Conservation (phyloP, 108 stramenopile species). For the Cyclotella baltica region DNA sequence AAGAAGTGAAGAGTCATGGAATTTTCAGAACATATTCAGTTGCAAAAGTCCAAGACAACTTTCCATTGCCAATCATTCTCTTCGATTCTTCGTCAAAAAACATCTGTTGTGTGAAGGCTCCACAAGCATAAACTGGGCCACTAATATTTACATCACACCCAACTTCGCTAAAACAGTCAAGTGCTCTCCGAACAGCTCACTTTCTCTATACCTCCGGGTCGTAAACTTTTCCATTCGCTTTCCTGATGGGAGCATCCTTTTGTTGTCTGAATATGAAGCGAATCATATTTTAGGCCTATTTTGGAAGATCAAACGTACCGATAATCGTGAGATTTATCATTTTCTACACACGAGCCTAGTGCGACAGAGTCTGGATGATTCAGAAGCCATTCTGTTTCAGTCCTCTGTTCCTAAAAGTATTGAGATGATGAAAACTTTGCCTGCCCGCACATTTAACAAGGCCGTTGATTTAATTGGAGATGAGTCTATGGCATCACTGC, state of each 20-base stretch:
- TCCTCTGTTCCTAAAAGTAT: neutral
- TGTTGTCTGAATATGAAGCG: conserved; percentile 58
- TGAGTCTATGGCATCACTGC: conserved; percentile 32
- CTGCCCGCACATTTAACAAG: neutral
- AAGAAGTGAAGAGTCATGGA: conserved; percentile 31
- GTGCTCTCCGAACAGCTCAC: neutral
- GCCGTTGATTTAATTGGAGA: conserved; percentile 11
- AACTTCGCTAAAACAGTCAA: conserved; percentile 38
- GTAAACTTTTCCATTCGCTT: conserved; percentile 49
- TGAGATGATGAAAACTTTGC: neutral
- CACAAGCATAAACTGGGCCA: conserved; percentile 15
- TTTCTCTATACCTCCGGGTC: conserved; percentile 41
- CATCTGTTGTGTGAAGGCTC: neutral
- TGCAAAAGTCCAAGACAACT: neutral
- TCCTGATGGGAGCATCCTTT: conserved; percentile 23
- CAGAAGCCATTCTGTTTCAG: conserved; percentile 8
- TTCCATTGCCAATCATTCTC: neutral
- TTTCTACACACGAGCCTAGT: conserved; percentile 24
- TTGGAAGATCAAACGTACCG: neutral
- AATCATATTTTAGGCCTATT: conserved; percentile 36
- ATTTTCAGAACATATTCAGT: conserved; percentile 10
- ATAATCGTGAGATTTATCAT: neutral
- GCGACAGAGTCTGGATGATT: conserved; percentile 21
- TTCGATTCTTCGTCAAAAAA: conserved; percentile 5
- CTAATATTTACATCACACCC: conserved; percentile 25